A percentile compares a stretch with the other conserved stretches of the same genome.
Conservation (phyloP, 306 rosid species). For the Boehmeria nivea region DNA sequence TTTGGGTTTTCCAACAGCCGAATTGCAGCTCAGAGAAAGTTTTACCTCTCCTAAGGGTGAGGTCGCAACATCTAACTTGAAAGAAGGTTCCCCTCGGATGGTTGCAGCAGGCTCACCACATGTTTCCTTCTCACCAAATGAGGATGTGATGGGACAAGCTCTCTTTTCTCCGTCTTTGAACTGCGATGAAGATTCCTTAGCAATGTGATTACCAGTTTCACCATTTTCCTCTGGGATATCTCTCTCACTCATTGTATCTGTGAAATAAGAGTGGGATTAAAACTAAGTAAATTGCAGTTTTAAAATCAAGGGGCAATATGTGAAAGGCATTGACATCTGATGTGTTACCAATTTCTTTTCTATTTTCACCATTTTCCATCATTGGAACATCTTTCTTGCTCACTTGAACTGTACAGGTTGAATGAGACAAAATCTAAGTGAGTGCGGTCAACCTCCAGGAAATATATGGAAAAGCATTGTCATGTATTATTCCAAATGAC, state of each 20-base stretch:
- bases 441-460: not conserved
- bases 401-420: not conserved
- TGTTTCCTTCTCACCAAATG: constrained; percentile 27
- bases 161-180: constrained; percentile 26
- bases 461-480: not conserved
- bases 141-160: constrained; percentile 21
- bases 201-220: constrained; percentile 27
- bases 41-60: constrained; percentile 72
- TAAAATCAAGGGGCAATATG: no score
- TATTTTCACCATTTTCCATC: no score
- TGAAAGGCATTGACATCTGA: no score
- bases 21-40: constrained; percentile 50
- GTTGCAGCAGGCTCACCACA: constrained; percentile 29
- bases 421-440: constrained; percentile 1
- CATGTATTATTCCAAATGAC: not conserved
- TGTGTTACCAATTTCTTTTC: no score
- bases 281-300: no score
- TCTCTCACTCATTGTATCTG: constrained; percentile 41
- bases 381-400: no score
- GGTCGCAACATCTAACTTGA: constrained; percentile 48
- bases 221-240: constrained; percentile 25
- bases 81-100: constrained; percentile 24
- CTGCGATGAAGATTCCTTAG: constrained; percentile 27
- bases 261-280: not conserved
- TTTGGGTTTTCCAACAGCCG: constrained; percentile 42